These are phyloP conservation scores for Salix exigua DNA, from an alignment of 345 rosid genomes.

Conservation along the genomic window DNA sequence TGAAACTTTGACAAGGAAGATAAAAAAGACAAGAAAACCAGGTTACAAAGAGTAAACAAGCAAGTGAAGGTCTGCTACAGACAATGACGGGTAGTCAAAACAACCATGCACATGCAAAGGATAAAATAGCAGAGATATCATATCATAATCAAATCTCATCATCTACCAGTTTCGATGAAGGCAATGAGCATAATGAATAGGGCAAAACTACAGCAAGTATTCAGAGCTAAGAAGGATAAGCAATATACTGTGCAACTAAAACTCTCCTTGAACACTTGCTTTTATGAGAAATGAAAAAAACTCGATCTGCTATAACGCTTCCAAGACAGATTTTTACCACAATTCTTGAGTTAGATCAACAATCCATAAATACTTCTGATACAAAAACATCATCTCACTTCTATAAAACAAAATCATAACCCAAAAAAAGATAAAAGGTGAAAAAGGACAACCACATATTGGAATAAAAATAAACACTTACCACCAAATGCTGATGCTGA, in stretches of 20 bases:
- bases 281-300: neutral
- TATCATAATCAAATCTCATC: neutral
- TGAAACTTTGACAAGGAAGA: neutral
- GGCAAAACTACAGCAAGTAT: neutral
- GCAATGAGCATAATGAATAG: neutral
- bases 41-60: neutral
- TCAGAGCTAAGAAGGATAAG: neutral
- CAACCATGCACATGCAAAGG: neutral
- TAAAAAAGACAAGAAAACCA: neutral
- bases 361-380: neutral
- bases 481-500: conserved; percentile 73
- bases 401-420: neutral
- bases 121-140: neutral
- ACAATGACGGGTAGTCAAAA: neutral
- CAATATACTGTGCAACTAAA: neutral
- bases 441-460: neutral
- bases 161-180: neutral
- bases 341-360: neutral
- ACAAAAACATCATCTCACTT: neutral
- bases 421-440: neutral
- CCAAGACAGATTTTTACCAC: neutral
- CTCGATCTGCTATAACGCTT: neutral
- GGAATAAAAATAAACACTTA: conserved; percentile 22
- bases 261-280: neutral
- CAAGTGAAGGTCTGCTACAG: neutral